Evolutionary conservation across 2,329 filamentous ascomycete species (phyloP), one percentile per base, ranked within the genome.

Genomic region (Ascochyta clinopodiicola): DNA sequence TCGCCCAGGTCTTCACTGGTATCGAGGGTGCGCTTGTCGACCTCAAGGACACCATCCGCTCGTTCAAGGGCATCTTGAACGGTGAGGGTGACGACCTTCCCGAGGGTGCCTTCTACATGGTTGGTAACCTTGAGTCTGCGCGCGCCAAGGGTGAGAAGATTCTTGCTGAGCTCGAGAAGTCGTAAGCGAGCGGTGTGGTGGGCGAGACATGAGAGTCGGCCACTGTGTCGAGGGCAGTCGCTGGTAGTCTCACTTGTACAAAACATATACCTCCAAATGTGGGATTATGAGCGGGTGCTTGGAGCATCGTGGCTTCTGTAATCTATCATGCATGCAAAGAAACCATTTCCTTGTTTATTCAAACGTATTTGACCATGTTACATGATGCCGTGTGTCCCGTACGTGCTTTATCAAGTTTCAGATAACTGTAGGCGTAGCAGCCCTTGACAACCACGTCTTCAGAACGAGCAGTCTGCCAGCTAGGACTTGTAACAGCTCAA

Each of bases 141-240:
- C 90, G 90, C 78, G 88, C 85, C 76, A 99, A 99, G 92, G 95
- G 94, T 84, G 93, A 97, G 88, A 96, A 98, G 92, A 98, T 99
- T 86, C 84, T 99, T 78, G 93, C 95, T 73, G 95, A 98, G 74
- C 86, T 98, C 73, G 91, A 95, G 72, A 75, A 76, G 71, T 71
- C 68, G 68, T 75, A 74, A 64, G 71, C 62, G 65, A 51, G 49
- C 57, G 60, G 54, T 61, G 64, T 66, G 66, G 67, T 67, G 64
- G 67, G 64, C 60, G 69, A 68, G 63, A 69, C 65, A 63, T 68
- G 69, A 73, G 65, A 67, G 66, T 66, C 63, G 63, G 70, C 65
- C 66, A 72, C 61, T 63, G 62, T 68, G 66, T 67, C 66, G 54
- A 67, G 58, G 56, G 66, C 65, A 64, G 56, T 68, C 67, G 70